Evolutionary conservation across 257 asterid species (phyloP), one percentile per base, ranked within the genome.

Genomic region (Jaltomata sinuosa): DNA sequence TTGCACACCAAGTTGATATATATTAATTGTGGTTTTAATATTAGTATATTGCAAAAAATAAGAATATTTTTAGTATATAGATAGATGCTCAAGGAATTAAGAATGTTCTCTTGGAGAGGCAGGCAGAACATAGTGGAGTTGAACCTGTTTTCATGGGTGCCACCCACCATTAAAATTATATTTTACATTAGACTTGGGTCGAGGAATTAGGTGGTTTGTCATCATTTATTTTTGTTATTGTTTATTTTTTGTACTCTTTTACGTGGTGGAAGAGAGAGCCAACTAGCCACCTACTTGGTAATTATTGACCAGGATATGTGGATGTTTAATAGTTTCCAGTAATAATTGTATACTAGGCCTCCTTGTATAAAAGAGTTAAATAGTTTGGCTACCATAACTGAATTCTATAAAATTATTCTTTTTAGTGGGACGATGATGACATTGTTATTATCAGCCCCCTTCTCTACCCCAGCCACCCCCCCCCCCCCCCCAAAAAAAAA

Each of bases 51-150:
- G 4, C 45, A 77, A 49, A 49, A 15, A 16, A 16, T 49, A 76
- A 76, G 62, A 32, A 31, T 67, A 3, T 67, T 32, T 67, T 8
- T 16, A 77, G 62, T 49, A 49, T 9, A 77, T 77, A 49, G 64
- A 29, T 74, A 45, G 59, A 74, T 77, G 57, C 64, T 19, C 22
- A 49, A 16, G 64, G 82, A 77, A 77, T 49, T 77, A 77, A 77
- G 82, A 49, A 77, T 29, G 64, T 29, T 77, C 82, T 18, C 62
- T 77, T 27, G 34, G 49, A 83, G 36, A 19, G 2, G 50, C 59
- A 61, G 84, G 40, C 80, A 80, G 36, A 54, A 53, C 45, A 42
- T 77, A 40, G 84, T 83, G 89, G 86, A 84, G 85, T 69, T 54
- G 67, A 62, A 68, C 83, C 61, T 42, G 83, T 22, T 62, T 72